Evolutionary conservation across 2,329 filamentous ascomycete species (phyloP), one percentile per base, ranked within the genome.

Genomic region (Zopfia rhizophila): DNA sequence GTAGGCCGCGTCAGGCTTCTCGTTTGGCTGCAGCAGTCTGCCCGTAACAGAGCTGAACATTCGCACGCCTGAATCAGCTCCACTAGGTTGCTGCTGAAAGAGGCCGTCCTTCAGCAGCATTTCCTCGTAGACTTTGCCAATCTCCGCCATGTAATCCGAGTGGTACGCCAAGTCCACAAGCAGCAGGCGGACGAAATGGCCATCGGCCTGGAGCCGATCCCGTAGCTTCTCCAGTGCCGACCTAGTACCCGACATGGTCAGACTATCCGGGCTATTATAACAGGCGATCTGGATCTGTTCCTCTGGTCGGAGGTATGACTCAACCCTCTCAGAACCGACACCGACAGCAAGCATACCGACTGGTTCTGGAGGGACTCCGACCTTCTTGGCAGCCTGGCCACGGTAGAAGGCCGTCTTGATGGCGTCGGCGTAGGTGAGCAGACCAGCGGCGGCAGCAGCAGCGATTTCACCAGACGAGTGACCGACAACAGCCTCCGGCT

Each of bases 401-500:
- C 53, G 32, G 35, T 44, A 38, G 44, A 44, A 56, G 3, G 50
- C 49, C 17, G 37, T 28, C n/a, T 35, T 23, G n/a, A 55, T 48
- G 7, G 55, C 53, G 8, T 48, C n/a, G 10, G 30, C 36, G 16
- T n/a, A 31, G 7, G 43, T 31, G 43, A 72, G 30, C 4, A 31
- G 12, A 4, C 50, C 50, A 2, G 47, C 48, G 1, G 51, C 48
- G 24, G 53, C 55, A 33, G 61, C 56, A 11, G 64, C 64, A 3
- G 52, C 64, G 3, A 66, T 65, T 28, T 68, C 64, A 4, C 64
- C 63, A 8, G 49, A 51, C 3, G 64, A 65, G 19, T 65, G 61
- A 5, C 61, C 59, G 13, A 53, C 51, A 7, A 55, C 50, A 3
- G 41, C 33, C 0, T 22, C 7, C 1, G 52, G 51, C 6, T 12